Evolutionary conservation across 2,329 filamentous ascomycete species (phyloP).

Genomic region (Aaosphaeria arxii): DNA sequence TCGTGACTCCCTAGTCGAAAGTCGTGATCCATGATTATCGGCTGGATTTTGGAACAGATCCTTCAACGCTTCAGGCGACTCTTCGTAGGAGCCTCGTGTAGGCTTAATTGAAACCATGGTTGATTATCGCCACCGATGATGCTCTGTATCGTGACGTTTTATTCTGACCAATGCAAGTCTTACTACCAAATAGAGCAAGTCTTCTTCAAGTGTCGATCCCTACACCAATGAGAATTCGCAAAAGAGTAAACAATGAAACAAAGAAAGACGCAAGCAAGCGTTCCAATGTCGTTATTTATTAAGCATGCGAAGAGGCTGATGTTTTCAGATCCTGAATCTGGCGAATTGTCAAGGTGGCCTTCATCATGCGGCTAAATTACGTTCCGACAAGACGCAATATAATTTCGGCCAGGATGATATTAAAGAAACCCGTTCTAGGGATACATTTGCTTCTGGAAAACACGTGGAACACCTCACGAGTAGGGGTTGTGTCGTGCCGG

Average conservation of each 20-base stretch:
- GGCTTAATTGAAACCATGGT: slow-evolving; percentile 7
- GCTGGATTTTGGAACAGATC: slow-evolving; percentile 9
- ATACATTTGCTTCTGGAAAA: slow-evolving; percentile 4
- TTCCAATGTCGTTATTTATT: too few species aligned
- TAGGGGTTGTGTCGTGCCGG: neutral
- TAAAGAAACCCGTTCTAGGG: neutral
- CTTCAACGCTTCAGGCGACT: slow-evolving; percentile 13
- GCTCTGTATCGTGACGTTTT: neutral
- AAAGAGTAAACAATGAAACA: too few species aligned
- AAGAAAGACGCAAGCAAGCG: too few species aligned
- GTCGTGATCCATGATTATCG: slow-evolving; percentile 2
- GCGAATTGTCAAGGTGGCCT: slow-evolving; percentile 17
- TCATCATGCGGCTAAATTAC: slow-evolving; percentile 17
- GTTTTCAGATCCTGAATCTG: too few species aligned
- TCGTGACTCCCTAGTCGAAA: slow-evolving; percentile 6
- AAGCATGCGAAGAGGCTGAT: too few species aligned
- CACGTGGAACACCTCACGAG: neutral
- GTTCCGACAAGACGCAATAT: slow-evolving; percentile 9
- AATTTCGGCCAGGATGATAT: slow-evolving; percentile 4
- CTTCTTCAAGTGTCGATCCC: too few species aligned
- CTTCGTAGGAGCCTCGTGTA: slow-evolving; percentile 16
- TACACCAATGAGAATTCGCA: too few species aligned
- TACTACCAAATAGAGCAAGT: too few species aligned
- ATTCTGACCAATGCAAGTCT: neutral
- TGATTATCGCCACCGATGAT: neutral